Percentiles rank a stretch among this genome's conserved stretches.
Evolutionary conservation across 2,329 filamentous ascomycete genomes (phyloP).

Genomic region (Colletotrichum limetticola): DNA sequence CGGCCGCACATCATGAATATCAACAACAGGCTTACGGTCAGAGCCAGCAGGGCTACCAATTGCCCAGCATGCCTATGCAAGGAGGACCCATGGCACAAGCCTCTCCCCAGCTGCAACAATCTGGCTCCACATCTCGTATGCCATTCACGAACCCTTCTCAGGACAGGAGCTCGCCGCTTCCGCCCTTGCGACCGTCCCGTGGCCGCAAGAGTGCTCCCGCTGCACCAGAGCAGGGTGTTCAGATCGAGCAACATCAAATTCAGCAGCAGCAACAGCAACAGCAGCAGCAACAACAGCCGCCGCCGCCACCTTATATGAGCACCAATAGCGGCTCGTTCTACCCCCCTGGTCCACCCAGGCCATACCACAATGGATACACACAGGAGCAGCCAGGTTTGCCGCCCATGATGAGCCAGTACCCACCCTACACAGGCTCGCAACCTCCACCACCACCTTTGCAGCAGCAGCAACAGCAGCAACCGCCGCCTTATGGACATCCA

Average conservation of each 20-base stretch:
- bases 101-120: constrained; percentile 21
- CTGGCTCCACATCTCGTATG: constrained; percentile 30
- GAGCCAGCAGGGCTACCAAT: constrained; percentile 25
- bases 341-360: constrained; percentile 29
- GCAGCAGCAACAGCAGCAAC: neutral
- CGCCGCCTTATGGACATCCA: constrained; percentile 14
- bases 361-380: constrained; percentile 32
- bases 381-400: constrained; percentile 29
- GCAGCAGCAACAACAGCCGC: constrained; percentile 28
- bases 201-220: constrained; percentile 26
- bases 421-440: constrained; percentile 19
- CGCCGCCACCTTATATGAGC: constrained; percentile 26
- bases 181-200: constrained; percentile 32
- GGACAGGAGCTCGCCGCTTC: constrained; percentile 34
- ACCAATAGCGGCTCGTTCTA: constrained; percentile 32
- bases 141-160: constrained; percentile 35
- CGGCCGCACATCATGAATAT: constrained; percentile 23
- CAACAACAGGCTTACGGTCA: constrained; percentile 26
- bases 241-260: constrained; percentile 17
- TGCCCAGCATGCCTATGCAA: constrained; percentile 25
- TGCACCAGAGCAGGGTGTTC: constrained; percentile 16
- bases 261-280: constrained; percentile 28
- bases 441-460: constrained; percentile 7
- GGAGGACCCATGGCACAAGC: constrained; percentile 20
- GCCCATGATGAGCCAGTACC: constrained; percentile 24